Conservation (phyloP, 331 rosid species). For the Telfairia occidentalis region DNA sequence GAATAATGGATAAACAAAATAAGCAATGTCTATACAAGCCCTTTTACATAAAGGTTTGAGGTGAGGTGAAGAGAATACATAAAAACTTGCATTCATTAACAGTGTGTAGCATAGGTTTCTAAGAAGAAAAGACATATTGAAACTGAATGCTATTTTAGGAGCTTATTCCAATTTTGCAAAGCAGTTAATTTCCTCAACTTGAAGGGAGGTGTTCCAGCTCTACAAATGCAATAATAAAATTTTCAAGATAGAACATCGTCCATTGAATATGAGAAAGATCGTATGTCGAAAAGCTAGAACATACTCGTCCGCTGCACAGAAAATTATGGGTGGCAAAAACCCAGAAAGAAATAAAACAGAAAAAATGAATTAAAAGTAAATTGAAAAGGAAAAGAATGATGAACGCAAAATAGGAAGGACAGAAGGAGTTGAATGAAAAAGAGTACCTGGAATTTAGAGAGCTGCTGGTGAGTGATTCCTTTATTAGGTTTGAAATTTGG, state of each 20-base stretch:
- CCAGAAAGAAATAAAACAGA: neutral
- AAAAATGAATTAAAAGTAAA: neutral
- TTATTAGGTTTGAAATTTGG: constrained; percentile 3
- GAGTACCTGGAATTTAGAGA: constrained; percentile 11
- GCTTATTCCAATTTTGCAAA: neutral
- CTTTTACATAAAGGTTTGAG: neutral
- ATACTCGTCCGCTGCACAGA: neutral
- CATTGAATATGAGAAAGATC: neutral
- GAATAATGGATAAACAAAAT: neutral
- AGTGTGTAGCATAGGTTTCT: neutral
- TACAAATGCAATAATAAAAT: neutral
- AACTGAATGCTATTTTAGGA: neutral
- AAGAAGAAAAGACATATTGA: neutral
- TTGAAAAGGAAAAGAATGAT: neutral
- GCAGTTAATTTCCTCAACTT: neutral
- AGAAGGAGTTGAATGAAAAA: neutral
- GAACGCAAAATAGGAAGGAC: neutral
- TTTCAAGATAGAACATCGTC: neutral
- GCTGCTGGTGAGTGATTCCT: constrained; percentile 1
- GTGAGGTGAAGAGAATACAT: neutral
- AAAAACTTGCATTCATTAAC: neutral
- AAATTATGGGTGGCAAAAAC: neutral
- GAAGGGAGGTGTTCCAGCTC: neutral
- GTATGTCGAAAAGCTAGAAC: neutral
- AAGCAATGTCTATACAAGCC: neutral